A percentile compares a stretch with the other conserved stretches of the same genome.
phyloP scores from a whole-genome alignment of 345 rosid species.

The Corchorus olitorius region DNA sequence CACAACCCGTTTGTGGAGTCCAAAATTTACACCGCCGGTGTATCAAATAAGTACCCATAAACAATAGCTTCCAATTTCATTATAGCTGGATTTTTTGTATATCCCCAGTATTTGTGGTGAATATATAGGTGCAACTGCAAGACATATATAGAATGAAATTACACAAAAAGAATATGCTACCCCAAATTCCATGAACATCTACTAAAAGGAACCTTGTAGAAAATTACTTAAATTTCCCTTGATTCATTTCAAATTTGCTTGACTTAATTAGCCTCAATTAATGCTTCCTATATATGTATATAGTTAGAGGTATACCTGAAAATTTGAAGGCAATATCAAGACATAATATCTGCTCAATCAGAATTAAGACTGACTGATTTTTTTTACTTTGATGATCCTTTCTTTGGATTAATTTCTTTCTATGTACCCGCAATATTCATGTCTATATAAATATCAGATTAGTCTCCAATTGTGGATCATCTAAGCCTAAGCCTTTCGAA shows the following conservation, averaged over 20 bases:
- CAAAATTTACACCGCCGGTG: too few species aligned
- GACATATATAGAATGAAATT: background rate
- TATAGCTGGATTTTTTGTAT: background rate
- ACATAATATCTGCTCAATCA: too few species aligned
- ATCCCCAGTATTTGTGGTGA: background rate
- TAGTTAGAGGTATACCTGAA: background rate
- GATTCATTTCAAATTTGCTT: background rate
- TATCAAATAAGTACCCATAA: too few species aligned
- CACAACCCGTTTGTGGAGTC: too few species aligned
- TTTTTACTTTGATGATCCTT: too few species aligned
- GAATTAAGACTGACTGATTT: too few species aligned
- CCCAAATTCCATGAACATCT: conserved; percentile 18
- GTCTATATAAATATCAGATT: too few species aligned
- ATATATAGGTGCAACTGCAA: background rate
- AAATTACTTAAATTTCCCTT: background rate
- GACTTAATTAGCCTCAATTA: background rate
- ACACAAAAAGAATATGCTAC: background rate
- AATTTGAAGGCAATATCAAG: background rate
- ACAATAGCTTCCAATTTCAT: too few species aligned
- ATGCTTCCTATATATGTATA: background rate
- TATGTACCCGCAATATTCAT: too few species aligned
- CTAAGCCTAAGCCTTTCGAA: too few species aligned
- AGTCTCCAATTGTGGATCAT: too few species aligned
- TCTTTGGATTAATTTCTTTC: too few species aligned
- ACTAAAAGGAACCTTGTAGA: background rate